Conservation (phyloP, 176 grass and related monocot genomes). For the Phoenix dactylifera region DNA sequence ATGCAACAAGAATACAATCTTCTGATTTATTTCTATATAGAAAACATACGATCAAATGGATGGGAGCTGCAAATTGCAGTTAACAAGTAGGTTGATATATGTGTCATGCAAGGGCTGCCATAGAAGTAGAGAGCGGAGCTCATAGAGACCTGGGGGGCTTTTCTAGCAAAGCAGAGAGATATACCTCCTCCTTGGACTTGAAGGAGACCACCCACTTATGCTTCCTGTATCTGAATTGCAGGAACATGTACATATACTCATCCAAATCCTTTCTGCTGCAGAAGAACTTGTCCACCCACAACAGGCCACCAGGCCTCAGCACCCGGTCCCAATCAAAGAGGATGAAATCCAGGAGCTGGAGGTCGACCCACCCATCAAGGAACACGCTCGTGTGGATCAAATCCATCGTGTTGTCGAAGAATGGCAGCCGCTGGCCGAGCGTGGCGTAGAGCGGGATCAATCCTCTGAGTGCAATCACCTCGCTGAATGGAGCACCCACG, state of each 20-base stretch:
- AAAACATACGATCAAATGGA: no score
- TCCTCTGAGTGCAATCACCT: conserved; percentile 69
- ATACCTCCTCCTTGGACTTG: conserved; percentile 91
- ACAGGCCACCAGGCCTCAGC: conserved; percentile 66
- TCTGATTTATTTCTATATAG: no score
- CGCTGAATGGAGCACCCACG: conserved; percentile 72
- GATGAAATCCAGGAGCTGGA: conserved; percentile 82
- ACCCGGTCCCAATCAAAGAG: conserved; percentile 95
- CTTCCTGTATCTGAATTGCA: conserved; percentile 96
- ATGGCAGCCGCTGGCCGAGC: conserved; percentile 58
- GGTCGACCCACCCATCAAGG: conserved; percentile 66
- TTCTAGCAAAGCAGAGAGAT: conserved; percentile 80
- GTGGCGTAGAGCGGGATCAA: conserved; percentile 63
- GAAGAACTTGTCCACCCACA: conserved; percentile 87
- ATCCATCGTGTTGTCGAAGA: conserved; percentile 97
- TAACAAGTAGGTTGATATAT: no score
- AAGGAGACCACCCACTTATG: conserved; percentile 93
- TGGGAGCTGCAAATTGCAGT: no score
- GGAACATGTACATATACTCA: conserved; percentile 99
- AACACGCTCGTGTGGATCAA: conserved; percentile 67
- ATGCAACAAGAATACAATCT: no score
- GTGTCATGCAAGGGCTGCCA: background rate
- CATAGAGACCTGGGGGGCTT: conserved; percentile 52
- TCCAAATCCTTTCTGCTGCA: conserved; percentile 69
- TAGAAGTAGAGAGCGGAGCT: background rate